Base-by-base conservation (phyloP, 192 early-diverging fungal genomes). In the Backusella luteola region DNA sequence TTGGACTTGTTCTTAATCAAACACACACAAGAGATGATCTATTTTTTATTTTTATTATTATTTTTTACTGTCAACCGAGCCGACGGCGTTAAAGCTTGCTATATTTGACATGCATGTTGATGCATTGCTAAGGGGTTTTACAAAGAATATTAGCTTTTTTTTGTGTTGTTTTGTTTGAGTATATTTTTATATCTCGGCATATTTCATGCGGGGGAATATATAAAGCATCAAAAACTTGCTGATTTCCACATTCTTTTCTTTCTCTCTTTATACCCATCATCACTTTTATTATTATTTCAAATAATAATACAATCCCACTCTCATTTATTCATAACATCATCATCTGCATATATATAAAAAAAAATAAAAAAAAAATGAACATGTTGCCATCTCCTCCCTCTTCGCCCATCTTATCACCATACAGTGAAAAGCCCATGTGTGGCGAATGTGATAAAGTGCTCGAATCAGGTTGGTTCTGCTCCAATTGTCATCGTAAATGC, bases 391-490 rank as follows among this genome's bases (percentile, higher is more conserved):
- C 73, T n/a, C 69, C 76, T 34, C 68, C 76, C 35, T 52, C 49
- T 34, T 75, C 76, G 53, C 80, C 69, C 34, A 17, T 46, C n/a
- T 9, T 66, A 67, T 36, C 69, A 38, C 21, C 41, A 23, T 53
- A 70, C 39, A 26, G 29, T 39, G 42, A 71, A 21, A 68, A 71
- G 2, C 49, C 66, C 4, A 67, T 81, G 15, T 81, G 80, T 42
- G 80, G 80, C 2, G 38, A 67, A 2, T 81, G 80, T 52, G 73
- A 81, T 66, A 77, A 74, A 44, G 73, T 63, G 1, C 71, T 81
- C 9, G 59, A 56, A 19, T 74, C 76, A 35, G 80, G 75, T 59
- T 81, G 76, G 80, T 81, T 78, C 41, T 81, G 80, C 49, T 81
- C 80, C 36, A 53, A 42, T 35, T 81, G 80, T 53, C 80, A 81